A percentile compares a stretch with the other conserved stretches of the same genome.
Evolutionary conservation across 169 alveolate genomes (phyloP).

Genomic region (Cryptosporidium bovis): DNA sequence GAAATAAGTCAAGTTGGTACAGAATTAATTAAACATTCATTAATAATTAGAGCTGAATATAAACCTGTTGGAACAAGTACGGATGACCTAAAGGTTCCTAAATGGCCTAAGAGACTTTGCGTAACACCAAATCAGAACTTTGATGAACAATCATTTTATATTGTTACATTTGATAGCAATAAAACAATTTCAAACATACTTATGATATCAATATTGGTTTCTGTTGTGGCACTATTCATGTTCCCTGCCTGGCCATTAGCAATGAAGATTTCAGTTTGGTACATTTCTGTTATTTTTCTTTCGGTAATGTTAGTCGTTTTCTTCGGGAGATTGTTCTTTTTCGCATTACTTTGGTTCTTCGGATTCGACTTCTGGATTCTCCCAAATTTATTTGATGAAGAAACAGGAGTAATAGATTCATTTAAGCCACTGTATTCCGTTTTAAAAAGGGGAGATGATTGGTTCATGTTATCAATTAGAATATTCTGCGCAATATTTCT

Average conservation of each 20-base stretch:
- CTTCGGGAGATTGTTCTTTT: slow-evolving; percentile 81
- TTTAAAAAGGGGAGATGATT: slow-evolving; percentile 80
- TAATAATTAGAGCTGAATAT: slow-evolving; percentile 57
- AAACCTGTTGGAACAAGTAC: slow-evolving; percentile 65
- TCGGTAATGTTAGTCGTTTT: slow-evolving; percentile 81
- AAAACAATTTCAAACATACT: slow-evolving; percentile 81
- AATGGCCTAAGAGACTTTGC: slow-evolving; percentile 87
- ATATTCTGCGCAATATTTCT: slow-evolving; percentile 84
- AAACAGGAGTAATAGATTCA: slow-evolving; percentile 88
- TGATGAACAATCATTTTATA: slow-evolving; percentile 85
- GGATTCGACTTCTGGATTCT: slow-evolving; percentile 88
- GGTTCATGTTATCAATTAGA: slow-evolving; percentile 81
- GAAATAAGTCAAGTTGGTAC: slow-evolving; percentile 60
- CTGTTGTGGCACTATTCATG: slow-evolving; percentile 83
- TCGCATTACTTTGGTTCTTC: slow-evolving; percentile 85
- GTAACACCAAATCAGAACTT: slow-evolving; percentile 84
- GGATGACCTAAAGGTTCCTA: slow-evolving; percentile 80
- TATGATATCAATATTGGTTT: slow-evolving; percentile 82
- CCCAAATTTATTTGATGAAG: slow-evolving; percentile 89
- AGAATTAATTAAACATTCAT: slow-evolving; percentile 38
- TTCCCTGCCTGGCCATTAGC: slow-evolving; percentile 89
- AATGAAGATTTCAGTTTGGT: slow-evolving; percentile 86
- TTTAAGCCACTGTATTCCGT: slow-evolving; percentile 84
- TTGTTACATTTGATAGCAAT: slow-evolving; percentile 85
- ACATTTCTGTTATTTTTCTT: slow-evolving; percentile 83